A percentile compares a stretch with the other conserved stretches of the same genome.
Evolutionary conservation across 2,329 filamentous ascomycete species (phyloP).

Genomic region (Aspergillus fischeri): DNA sequence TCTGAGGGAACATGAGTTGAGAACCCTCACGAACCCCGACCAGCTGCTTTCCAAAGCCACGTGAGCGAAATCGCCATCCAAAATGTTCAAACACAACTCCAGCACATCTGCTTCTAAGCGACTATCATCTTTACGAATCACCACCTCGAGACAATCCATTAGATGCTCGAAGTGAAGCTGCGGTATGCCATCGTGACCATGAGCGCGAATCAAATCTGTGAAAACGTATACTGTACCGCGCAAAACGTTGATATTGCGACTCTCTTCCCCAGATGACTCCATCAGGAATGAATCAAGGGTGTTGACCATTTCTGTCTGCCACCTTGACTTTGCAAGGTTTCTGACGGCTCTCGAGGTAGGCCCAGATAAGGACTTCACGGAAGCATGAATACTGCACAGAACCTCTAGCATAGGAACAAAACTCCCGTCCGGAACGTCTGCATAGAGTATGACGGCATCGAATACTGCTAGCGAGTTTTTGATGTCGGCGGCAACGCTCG

Average conservation of each 20-base stretch:
- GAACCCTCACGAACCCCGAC: slow-evolving; percentile 29
- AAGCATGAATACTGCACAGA: slow-evolving; percentile 43
- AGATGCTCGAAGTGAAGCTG: slow-evolving; percentile 34
- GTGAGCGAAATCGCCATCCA: slow-evolving; percentile 35
- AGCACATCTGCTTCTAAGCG: slow-evolving; percentile 38
- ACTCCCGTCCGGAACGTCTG: slow-evolving; percentile 36
- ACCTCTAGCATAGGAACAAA: slow-evolving; percentile 38
- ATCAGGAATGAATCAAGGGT: slow-evolving; percentile 34
- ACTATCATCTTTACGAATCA: slow-evolving; percentile 34
- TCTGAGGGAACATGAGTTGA: slow-evolving; percentile 34
- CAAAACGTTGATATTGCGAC: slow-evolving; percentile 37
- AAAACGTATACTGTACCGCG: slow-evolving; percentile 40
- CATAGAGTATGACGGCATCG: slow-evolving; percentile 40
- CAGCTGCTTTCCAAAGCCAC: slow-evolving; percentile 31
- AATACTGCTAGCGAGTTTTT: slow-evolving; percentile 41
- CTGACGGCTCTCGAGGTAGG: slow-evolving; percentile 41
- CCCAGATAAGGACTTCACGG: slow-evolving; percentile 40
- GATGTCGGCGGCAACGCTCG: slow-evolving; percentile 39
- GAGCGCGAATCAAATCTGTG: slow-evolving; percentile 37
- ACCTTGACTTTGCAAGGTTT: slow-evolving; percentile 38
- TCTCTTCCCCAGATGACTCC: slow-evolving; percentile 29
- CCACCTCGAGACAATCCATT: slow-evolving; percentile 32
- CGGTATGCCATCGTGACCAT: slow-evolving; percentile 38
- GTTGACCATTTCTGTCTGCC: slow-evolving; percentile 37
- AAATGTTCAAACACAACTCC: slow-evolving; percentile 37